Evolutionary conservation across 2,329 filamentous ascomycete genomes (phyloP).

Genomic region (Claviceps maximensis): DNA sequence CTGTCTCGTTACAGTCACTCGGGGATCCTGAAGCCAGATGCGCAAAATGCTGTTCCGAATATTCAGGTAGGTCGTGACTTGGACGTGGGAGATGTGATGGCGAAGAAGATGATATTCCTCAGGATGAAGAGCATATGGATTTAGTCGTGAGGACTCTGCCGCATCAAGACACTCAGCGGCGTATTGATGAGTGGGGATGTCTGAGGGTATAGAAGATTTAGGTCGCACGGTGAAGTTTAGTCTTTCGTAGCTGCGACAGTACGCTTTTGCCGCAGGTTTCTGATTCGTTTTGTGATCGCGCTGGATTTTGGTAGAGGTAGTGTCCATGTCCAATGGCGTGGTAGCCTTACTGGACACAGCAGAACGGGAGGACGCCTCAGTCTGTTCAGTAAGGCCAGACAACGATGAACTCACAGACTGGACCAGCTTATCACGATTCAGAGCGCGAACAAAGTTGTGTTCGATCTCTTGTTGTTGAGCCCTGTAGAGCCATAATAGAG

Average conservation of each 20-base stretch:
- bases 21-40: constrained; percentile 77
- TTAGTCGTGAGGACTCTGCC: constrained; percentile 77
- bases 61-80: constrained; percentile 92
- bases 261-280: constrained; percentile 12
- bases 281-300: constrained; percentile 8
- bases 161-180: constrained; percentile 84
- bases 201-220: constrained; percentile 70
- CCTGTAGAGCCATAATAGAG: constrained; percentile 1
- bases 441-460: constrained; percentile 7
- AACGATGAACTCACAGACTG: constrained; percentile 40
- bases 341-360: constrained; percentile 50
- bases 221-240: constrained; percentile 49
- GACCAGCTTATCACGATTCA: constrained; percentile 12
- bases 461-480: constrained; percentile 10
- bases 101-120: constrained; percentile 74
- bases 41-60: constrained; percentile 89
- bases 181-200: constrained; percentile 62
- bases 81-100: constrained; percentile 69
- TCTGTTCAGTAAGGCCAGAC: constrained; percentile 38
- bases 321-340: constrained; percentile 38
- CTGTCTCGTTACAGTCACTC: constrained; percentile 65
- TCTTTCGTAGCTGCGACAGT: constrained; percentile 20
- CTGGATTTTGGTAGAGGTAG: constrained; percentile 12
- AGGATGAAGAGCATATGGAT: constrained; percentile 75
- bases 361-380: constrained; percentile 39